A percentile compares a stretch with the other conserved stretches of the same genome.
phyloP scores from a whole-genome alignment of 441 rosid genomes.

The Dalechampia spathulata region DNA sequence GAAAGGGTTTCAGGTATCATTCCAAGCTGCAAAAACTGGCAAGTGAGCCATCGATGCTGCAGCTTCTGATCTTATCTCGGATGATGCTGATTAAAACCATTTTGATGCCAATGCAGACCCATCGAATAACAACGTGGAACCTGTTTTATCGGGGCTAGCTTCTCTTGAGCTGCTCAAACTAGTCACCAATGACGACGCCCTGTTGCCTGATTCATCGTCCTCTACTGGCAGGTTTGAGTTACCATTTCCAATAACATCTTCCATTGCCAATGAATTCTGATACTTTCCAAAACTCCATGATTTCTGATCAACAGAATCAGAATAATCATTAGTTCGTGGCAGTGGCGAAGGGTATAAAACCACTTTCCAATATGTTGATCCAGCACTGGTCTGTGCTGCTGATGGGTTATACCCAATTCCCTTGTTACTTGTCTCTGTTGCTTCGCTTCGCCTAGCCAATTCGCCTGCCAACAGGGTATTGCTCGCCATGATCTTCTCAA shows the following conservation, averaged over 20 bases:
- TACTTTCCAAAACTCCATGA: conserved; percentile 18
- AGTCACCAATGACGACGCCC: conserved; percentile 44
- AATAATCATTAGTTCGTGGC: conserved; percentile 8
- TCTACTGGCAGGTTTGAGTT: conserved; percentile 27
- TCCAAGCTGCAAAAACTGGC: conserved; percentile 74
- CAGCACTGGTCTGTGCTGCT: conserved; percentile 13
- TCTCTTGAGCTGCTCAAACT: conserved; percentile 65
- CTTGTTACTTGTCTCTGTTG: conserved; percentile 17
- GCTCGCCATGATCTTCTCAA: conserved; percentile 62
- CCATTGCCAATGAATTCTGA: conserved; percentile 27
- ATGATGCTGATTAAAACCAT: conserved; percentile 47
- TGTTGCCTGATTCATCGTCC: conserved; percentile 29
- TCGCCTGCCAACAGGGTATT: conserved; percentile 55
- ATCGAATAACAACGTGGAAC: conserved; percentile 31
- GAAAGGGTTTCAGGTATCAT: conserved; percentile 33
- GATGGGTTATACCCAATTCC: conserved; percentile 17
- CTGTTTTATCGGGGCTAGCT: conserved; percentile 51
- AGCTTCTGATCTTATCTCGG: conserved; percentile 38
- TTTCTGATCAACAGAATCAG: conserved; percentile 32
- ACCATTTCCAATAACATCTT: conserved; percentile 37
- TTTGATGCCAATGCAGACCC: conserved; percentile 54
- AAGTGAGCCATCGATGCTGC: conserved; percentile 51
- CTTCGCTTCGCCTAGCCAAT: conserved; percentile 50
- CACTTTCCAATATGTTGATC: conserved; percentile 43
- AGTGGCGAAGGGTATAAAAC: conserved; percentile 26